Evolutionary conservation across 2,329 filamentous ascomycete species (phyloP).

Genomic region (Cordyceps cateniannulata): DNA sequence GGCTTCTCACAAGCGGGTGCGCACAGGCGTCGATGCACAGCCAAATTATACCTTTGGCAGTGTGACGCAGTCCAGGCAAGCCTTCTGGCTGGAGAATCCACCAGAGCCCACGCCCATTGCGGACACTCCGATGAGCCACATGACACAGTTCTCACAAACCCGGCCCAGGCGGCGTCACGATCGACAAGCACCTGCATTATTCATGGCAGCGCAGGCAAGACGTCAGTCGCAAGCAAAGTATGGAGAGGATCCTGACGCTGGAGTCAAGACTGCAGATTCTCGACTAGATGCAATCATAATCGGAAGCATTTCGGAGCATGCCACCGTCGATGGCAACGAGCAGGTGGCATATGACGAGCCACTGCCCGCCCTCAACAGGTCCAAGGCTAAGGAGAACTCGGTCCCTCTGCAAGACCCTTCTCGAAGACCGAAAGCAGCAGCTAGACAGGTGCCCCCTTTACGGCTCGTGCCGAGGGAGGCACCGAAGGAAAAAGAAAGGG

Average conservation of each 20-base stretch:
- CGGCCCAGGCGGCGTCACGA: neutral
- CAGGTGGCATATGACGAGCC: neutral
- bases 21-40: neutral
- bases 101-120: slow-evolving; percentile 4
- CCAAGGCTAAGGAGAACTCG: neutral
- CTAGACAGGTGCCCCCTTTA: neutral
- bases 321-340: neutral
- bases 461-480: neutral
- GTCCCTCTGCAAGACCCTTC: neutral
- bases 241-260: neutral
- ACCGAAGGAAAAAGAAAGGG: neutral
- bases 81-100: neutral
- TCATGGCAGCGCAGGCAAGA: neutral
- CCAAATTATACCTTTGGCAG: neutral
- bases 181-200: neutral
- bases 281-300: neutral
- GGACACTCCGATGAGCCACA: slow-evolving; percentile 8
- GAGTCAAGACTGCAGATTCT: neutral
- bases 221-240: neutral
- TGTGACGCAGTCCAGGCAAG: neutral
- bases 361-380: neutral
- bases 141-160: neutral
- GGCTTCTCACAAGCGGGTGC: neutral
- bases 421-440: neutral
- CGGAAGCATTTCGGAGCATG: neutral